Base-by-base conservation (phyloP, 306 rosid species). In the Corylus heterophylla region DNA sequence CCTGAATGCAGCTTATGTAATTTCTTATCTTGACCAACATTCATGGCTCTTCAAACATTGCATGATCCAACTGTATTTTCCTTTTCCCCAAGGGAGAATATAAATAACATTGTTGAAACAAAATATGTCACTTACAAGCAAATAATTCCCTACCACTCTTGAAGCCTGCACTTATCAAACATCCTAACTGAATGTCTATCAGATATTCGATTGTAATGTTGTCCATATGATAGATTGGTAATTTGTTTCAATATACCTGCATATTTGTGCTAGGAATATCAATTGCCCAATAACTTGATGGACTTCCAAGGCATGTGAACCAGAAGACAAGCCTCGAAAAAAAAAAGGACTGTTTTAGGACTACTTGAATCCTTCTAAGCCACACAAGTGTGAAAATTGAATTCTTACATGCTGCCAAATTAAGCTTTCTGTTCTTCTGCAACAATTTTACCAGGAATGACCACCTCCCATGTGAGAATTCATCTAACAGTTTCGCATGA, bases 351-450 rank as follows among this genome's bases (percentile, higher is more conserved):
- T 37, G 75, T 20, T 48, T 74, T 73, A 58, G 27, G 59, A 68
- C 62, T 13, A 81, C 62, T 78, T 71, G 81, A 78, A 76, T 48
- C 85, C 81, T 71, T 82, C 76, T 75, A 78, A 22, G 75, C 25
- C 56, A 37, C 27, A 58, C 59, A 66, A 54, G 63, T 61, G 50
- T 17, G 27, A n/a, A 75, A 51, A 45, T 44, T 70, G 78, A 61
- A 69, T 56, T 80, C 62, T 55, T 73, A 58, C 16, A 76, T 84
- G 74, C 47, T 56, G 42, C 54, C 27, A 25, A 45, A 12, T 11
- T 51, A 76, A 74, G 18, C 64, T 37, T 52, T 67, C 54, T 76
- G 73, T 71, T 52, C 49, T 70, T 78, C 78, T 71, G 31, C 25
- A 31, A 13, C 78, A 75, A 67, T 59, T 77, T 81, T 69, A 83